Evolutionary conservation across 306 rosid species (phyloP).

Genomic region (Vigna nakashimae): DNA sequence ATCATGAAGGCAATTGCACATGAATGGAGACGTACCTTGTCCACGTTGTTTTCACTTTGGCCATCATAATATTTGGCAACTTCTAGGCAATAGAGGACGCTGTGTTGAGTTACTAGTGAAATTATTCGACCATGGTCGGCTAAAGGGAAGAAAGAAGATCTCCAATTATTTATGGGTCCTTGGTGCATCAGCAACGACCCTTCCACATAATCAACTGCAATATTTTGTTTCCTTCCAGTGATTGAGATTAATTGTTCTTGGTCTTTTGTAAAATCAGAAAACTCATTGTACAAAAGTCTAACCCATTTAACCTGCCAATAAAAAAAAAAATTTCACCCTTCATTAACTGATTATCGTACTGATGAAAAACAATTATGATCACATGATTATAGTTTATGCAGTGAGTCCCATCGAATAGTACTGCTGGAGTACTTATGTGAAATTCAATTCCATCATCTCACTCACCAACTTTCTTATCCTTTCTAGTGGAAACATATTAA

Average conservation of each 20-base stretch:
- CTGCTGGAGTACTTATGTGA: slow-evolving; percentile 4
- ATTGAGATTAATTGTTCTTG: slow-evolving; percentile 55
- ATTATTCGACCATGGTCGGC: slow-evolving; percentile 69
- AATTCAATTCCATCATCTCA: not conserved
- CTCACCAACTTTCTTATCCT: slow-evolving; percentile 26
- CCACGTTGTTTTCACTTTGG: slow-evolving; percentile 45
- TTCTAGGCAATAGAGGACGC: slow-evolving; percentile 83
- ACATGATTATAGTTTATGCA: slow-evolving; percentile 21
- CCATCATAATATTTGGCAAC: slow-evolving; percentile 77
- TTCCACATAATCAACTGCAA: slow-evolving; percentile 73
- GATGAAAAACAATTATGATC: slow-evolving; percentile 30
- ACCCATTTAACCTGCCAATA: slow-evolving; percentile 80
- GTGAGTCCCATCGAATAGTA: slow-evolving; percentile 9
- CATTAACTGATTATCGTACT: slow-evolving; percentile 4
- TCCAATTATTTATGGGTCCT: slow-evolving; percentile 88
- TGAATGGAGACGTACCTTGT: slow-evolving; percentile 59
- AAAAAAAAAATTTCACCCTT: slow-evolving; percentile 29
- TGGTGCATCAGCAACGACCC: slow-evolving; percentile 78
- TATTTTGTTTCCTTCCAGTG: slow-evolving; percentile 55
- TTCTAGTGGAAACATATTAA: slow-evolving; percentile 21
- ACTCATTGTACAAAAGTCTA: slow-evolving; percentile 69
- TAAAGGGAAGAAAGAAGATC: slow-evolving; percentile 91
- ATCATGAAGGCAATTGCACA: slow-evolving; percentile 23
- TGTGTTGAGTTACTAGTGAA: slow-evolving; percentile 61
- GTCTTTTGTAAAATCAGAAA: slow-evolving; percentile 57